Percentiles rank a stretch among this genome's conserved stretches.
These are phyloP conservation scores for Gossypium rotundifolium DNA, from an alignment of 345 rosid species.

Conservation along the genomic window DNA sequence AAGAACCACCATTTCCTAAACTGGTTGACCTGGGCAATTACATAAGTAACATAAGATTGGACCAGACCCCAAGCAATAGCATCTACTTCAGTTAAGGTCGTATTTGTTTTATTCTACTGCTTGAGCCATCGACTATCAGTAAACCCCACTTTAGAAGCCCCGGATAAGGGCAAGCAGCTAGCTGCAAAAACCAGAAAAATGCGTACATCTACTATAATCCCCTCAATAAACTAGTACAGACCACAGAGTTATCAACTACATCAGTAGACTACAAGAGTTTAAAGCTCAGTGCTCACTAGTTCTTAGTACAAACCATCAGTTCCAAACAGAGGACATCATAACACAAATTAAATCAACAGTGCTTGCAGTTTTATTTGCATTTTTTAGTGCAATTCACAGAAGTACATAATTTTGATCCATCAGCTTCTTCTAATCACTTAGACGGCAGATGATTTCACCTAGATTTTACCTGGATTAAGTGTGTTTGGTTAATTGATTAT, in stretches of 20 bases:
- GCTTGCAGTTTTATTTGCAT: background rate
- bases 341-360: background rate
- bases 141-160: background rate
- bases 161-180: background rate
- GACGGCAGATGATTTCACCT: background rate
- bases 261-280: background rate
- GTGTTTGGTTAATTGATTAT: background rate
- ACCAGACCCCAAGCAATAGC: background rate
- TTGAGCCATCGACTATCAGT: background rate
- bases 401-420: background rate
- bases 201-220: background rate
- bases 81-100: background rate
- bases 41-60: background rate
- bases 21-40: background rate
- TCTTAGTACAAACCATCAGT: background rate
- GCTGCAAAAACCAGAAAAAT: background rate
- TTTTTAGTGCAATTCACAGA: background rate
- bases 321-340: no score
- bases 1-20: background rate
- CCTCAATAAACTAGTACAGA: slow-evolving; percentile 1
- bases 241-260: background rate
- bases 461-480: background rate
- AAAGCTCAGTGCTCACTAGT: background rate
- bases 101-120: background rate
- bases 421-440: slow-evolving; percentile 5